Percentiles rank a stretch among this genome's conserved stretches.
These are phyloP conservation scores for Mortierella hygrophila DNA, from an alignment of 192 early-diverging fungal species.

Conservation along the genomic window DNA sequence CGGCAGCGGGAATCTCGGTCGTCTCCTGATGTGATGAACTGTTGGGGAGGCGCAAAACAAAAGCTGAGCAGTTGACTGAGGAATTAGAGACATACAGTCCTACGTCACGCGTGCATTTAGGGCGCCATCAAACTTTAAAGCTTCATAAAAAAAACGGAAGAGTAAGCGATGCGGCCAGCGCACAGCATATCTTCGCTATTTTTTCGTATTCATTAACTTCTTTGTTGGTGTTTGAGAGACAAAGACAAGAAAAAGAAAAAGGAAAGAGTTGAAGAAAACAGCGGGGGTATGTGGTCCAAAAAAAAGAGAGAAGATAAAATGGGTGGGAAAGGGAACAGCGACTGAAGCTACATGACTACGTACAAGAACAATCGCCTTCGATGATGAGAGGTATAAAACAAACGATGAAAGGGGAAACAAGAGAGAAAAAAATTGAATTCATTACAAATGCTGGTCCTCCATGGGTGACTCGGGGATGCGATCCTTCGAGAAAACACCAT, in stretches of 20 bases:
- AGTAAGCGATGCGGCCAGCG: conserved; percentile 1
- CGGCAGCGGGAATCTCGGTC: no score
- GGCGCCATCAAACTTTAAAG: not conserved
- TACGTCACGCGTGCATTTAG: no score
- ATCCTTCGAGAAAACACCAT: conserved; percentile 22
- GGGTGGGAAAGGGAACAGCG: not conserved
- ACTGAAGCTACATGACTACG: not conserved
- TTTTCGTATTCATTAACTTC: not conserved
- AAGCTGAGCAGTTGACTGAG: not conserved
- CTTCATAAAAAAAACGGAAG: not conserved
- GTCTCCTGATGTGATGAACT: not conserved
- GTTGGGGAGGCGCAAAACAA: not conserved
- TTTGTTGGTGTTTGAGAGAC: not conserved
- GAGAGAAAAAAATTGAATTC: not conserved
- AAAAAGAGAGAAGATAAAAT: not conserved
- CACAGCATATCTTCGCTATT: not conserved
- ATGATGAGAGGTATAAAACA: not conserved
- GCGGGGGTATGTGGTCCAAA: not conserved
- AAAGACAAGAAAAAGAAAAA: not conserved
- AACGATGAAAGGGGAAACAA: not conserved
- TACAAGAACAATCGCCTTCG: not conserved
- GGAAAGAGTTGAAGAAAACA: not conserved
- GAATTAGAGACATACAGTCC: no score
- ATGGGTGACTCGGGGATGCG: conserved; percentile 44
- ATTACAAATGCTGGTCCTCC: conserved; percentile 31